phyloP scores from a whole-genome alignment of 768 basidiomycete genomes.

The Strobilomyces dryophilus region DNA sequence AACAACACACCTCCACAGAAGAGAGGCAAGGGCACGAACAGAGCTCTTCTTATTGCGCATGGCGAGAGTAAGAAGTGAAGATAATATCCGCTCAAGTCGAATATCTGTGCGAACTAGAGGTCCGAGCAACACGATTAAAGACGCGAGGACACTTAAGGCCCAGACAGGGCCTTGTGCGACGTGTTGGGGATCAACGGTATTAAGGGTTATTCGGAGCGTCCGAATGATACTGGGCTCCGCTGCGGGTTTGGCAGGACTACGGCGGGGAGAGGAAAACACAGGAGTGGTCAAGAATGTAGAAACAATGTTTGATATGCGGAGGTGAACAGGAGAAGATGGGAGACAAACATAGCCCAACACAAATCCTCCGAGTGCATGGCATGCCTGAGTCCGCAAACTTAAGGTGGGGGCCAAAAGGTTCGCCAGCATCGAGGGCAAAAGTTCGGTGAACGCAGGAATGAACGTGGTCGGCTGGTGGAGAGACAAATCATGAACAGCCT shows the following conservation, averaged over 20 bases:
- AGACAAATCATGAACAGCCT: constrained; percentile 74
- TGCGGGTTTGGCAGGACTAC: constrained; percentile 32
- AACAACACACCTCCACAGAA: constrained; percentile 61
- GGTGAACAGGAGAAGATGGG: constrained; percentile 46
- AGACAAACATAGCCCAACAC: constrained; percentile 50
- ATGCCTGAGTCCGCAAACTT: constrained; percentile 65
- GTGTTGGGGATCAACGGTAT: constrained; percentile 49
- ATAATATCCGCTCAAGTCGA: constrained; percentile 43
- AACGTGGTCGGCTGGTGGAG: constrained; percentile 62
- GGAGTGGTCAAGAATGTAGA: constrained; percentile 45
- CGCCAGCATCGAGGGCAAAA: constrained; percentile 59
- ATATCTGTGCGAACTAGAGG: constrained; percentile 45
- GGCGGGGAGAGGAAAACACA: constrained; percentile 33
- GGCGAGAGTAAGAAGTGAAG: constrained; percentile 48
- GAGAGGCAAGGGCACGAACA: constrained; percentile 55
- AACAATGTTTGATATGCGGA: constrained; percentile 48
- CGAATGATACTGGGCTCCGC: constrained; percentile 55
- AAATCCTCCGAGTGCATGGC: constrained; percentile 70
- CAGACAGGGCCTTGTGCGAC: constrained; percentile 77
- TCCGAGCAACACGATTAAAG: constrained; percentile 63
- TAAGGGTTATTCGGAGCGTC: constrained; percentile 62
- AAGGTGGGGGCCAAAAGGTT: constrained; percentile 64
- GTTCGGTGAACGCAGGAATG: constrained; percentile 56
- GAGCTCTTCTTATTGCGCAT: constrained; percentile 61
- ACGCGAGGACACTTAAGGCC: constrained; percentile 65